A percentile compares a stretch with the other conserved stretches of the same genome.
Conservation (phyloP, 2,329 filamentous ascomycete species). For the Curvularia hawaiiensis region DNA sequence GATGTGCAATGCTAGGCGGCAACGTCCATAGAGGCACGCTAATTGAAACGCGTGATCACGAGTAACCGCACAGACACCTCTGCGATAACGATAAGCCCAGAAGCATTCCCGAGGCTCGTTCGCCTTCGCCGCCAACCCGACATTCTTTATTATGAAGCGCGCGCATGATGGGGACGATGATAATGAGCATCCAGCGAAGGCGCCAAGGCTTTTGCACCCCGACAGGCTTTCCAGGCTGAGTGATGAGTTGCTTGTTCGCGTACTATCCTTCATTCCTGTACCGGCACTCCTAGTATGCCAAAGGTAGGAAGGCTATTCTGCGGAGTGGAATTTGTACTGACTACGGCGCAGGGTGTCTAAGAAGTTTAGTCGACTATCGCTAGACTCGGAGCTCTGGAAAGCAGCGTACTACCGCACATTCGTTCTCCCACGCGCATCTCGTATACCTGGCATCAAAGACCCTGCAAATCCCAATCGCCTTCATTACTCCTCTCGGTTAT, state of each 20-base stretch:
- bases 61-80: slow-evolving; percentile 16
- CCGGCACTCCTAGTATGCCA: slow-evolving; percentile 69
- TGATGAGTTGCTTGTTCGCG: slow-evolving; percentile 85
- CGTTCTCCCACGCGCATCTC: slow-evolving; percentile 78
- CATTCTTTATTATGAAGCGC: slow-evolving; percentile 44
- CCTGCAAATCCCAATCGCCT: slow-evolving; percentile 46
- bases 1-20: slow-evolving; percentile 18
- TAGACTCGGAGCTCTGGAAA: slow-evolving; percentile 91
- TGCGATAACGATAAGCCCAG: slow-evolving; percentile 26
- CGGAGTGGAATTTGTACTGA: slow-evolving; percentile 7
- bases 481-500: slow-evolving; percentile 60
- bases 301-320: slow-evolving; percentile 51
- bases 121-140: slow-evolving; percentile 14
- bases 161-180: slow-evolving; percentile 37
- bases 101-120: slow-evolving; percentile 10
- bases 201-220: slow-evolving; percentile 45
- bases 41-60: slow-evolving; percentile 32
- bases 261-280: slow-evolving; percentile 77
- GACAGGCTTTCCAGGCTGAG: slow-evolving; percentile 77
- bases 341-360: slow-evolving; percentile 65
- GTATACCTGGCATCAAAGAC: slow-evolving; percentile 70
- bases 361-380: slow-evolving; percentile 73
- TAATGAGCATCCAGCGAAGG: slow-evolving; percentile 51
- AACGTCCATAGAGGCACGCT: slow-evolving; percentile 6
- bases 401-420: slow-evolving; percentile 85